Evolutionary conservation across 495 filamentous ascomycete genomes (phyloP).

Genomic region (Lasiosphaeria miniovina): DNA sequence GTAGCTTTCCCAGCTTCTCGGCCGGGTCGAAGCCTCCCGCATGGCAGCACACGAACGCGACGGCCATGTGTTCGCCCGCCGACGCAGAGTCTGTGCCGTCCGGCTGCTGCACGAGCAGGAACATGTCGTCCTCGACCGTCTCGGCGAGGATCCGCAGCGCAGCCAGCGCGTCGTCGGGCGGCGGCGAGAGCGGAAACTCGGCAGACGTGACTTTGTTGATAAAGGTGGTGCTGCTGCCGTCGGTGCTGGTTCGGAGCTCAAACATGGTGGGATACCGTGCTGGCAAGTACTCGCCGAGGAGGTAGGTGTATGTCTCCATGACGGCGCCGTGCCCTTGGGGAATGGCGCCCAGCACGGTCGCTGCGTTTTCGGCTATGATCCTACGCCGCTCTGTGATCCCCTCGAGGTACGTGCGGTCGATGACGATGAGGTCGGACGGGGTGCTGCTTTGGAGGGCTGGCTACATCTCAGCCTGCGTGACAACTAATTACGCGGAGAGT

Average conservation of each 20-base stretch:
- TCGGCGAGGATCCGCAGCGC: slow-evolving; percentile 52
- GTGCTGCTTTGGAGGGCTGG: slow-evolving; percentile 46
- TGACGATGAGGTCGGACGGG: slow-evolving; percentile 59
- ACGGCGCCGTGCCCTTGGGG: slow-evolving; percentile 49
- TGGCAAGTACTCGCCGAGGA: slow-evolving; percentile 63
- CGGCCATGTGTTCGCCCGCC: slow-evolving; percentile 53
- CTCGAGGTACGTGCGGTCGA: slow-evolving; percentile 63
- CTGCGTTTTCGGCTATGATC: slow-evolving; percentile 47
- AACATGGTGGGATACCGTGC: slow-evolving; percentile 64
- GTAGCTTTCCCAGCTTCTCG: slow-evolving; percentile 58
- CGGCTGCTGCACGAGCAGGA: slow-evolving; percentile 60
- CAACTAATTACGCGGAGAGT: not conserved
- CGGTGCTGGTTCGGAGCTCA: slow-evolving; percentile 14
- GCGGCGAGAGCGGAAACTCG: slow-evolving; percentile 40
- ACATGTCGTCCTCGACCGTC: slow-evolving; percentile 72
- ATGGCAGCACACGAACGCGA: slow-evolving; percentile 69
- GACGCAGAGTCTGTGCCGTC: slow-evolving; percentile 19
- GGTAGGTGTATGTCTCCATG: slow-evolving; percentile 62
- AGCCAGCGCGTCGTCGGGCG: slow-evolving; percentile 23
- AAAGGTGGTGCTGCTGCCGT: slow-evolving; percentile 24
- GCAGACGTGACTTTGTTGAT: slow-evolving; percentile 46
- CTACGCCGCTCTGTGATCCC: slow-evolving; percentile 54
- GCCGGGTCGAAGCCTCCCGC: slow-evolving; percentile 68
- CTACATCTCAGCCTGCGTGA: not conserved
- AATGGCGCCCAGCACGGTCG: slow-evolving; percentile 44